Base-by-base conservation (phyloP, 768 basidiomycete genomes). In the Paxillus involutus region DNA sequence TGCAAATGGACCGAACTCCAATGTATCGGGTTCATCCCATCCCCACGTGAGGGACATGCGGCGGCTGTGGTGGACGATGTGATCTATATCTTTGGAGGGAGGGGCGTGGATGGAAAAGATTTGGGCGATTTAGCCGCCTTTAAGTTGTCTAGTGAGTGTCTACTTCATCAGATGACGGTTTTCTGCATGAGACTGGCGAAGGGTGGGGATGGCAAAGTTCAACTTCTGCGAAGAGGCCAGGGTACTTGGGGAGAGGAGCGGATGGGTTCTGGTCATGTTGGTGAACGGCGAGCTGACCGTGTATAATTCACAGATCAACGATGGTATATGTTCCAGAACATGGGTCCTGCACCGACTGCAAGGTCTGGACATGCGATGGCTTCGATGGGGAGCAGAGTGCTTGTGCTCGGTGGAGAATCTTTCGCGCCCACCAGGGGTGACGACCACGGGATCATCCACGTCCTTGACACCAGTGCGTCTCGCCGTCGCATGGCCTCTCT, bases 301-400 rank as follows among this genome's bases (percentile, higher is more conserved):
- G 2, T 13, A 50, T 44, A 16, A 4, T 47, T 42, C 44, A 30
- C 67, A 98, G 96, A 94, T 71, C 91, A 94, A 65, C 81, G 97
- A 62, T 99, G 97, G 97, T 99, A 95, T 74, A 98, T 95, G 93
- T 99, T 99, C 77, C 94, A 98, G 72, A 97, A 98, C 67, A 99
- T 99, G 97, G 97, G 97, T 0, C 96, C 96, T 16, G 83, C 92
- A 14, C 97, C 97, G 1, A 86, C 80, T 39, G 91, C 93, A 3
- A 82, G 97, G 47, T 95, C 93, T 9, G 97, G 97, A 2, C 97
- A 99, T 72, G 91, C 96, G n/a, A 96, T 99, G 94, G 93, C 95
- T 7, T 86, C 92, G 12, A 86, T 90, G 66, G 93, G 91, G 30
- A 81, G 86, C 45, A 83, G 87, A 57, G 90, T 99, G 5, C 91